Percentiles rank a stretch among this genome's conserved stretches.
These are phyloP conservation scores for Kuraishia hungarica DNA, from an alignment of 805 yeast genomes.

Conservation along the genomic window DNA sequence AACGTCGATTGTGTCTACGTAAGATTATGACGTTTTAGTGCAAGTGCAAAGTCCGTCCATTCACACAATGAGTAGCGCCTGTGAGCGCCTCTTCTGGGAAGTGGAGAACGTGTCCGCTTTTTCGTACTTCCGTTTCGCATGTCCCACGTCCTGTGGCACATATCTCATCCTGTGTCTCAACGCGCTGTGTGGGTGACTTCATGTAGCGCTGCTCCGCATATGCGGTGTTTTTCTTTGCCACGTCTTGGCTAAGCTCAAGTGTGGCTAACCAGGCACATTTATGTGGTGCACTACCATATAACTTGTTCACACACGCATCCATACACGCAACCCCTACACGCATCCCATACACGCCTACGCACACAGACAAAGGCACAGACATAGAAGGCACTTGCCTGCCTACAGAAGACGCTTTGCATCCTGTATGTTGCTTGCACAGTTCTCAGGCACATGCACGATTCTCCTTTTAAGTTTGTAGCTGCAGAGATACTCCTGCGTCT, in stretches of 20 bases:
- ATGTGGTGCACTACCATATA: background rate
- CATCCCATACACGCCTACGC: background rate
- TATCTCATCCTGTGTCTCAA: background rate
- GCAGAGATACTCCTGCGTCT: background rate
- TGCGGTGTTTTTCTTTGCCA: background rate
- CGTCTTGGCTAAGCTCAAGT: background rate
- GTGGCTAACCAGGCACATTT: background rate
- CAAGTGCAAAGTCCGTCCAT: background rate
- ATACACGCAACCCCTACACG: too few relatives aligned
- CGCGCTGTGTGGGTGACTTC: background rate
- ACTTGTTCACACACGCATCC: too few relatives aligned
- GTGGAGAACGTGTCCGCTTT: too few relatives aligned
- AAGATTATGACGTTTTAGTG: background rate
- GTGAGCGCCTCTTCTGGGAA: too few relatives aligned
- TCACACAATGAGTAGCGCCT: too few relatives aligned
- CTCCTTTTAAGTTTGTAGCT: background rate
- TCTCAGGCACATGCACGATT: background rate
- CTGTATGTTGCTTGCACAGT: too few relatives aligned
- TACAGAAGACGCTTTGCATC: too few relatives aligned
- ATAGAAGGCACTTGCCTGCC: too few relatives aligned
- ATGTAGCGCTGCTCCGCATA: background rate
- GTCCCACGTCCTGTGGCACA: too few relatives aligned
- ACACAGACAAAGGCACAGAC: too few relatives aligned
- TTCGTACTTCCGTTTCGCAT: too few relatives aligned
- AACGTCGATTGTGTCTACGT: background rate